Percentiles rank a stretch among this genome's conserved stretches.
These are phyloP conservation scores for Suillus subluteus DNA, from an alignment of 768 basidiomycete species.

Conservation along the genomic window DNA sequence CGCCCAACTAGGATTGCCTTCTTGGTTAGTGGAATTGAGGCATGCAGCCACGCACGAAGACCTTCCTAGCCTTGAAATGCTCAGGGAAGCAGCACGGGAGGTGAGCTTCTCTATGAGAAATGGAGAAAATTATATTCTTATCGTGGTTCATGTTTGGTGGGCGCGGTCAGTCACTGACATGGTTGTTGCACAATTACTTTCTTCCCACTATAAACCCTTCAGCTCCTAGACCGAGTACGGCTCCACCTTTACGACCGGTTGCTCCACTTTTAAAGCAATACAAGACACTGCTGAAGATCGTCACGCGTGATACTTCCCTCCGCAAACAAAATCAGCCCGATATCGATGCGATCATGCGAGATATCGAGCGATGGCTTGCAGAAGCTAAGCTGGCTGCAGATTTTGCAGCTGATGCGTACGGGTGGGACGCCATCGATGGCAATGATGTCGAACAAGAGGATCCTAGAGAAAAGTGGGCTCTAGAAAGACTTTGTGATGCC, in stretches of 20 bases:
- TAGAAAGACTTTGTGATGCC: slow-evolving; percentile 67
- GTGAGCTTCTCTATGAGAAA: slow-evolving; percentile 39
- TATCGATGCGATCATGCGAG: slow-evolving; percentile 53
- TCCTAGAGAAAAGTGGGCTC: slow-evolving; percentile 63
- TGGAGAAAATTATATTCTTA: slow-evolving; percentile 6
- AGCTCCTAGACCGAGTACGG: slow-evolving; percentile 34
- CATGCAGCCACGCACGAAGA: slow-evolving; percentile 98
- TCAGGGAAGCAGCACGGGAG: slow-evolving; percentile 78
- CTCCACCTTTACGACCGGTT: slow-evolving; percentile 54
- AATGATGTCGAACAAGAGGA: slow-evolving; percentile 44
- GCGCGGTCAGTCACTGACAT: slow-evolving; percentile 65
- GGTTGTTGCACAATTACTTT: slow-evolving; percentile 87
- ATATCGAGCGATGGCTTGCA: slow-evolving; percentile 78
- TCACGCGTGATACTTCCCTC: slow-evolving; percentile 67
- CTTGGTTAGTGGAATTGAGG: slow-evolving; percentile 89
- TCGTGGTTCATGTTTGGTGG: slow-evolving; percentile 10
- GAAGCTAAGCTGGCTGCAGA: slow-evolving; percentile 71
- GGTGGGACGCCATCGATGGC: slow-evolving; percentile 44
- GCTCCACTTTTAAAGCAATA: slow-evolving; percentile 73
- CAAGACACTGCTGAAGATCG: slow-evolving; percentile 66
- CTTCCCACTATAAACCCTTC: slow-evolving; percentile 71
- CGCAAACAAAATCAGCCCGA: slow-evolving; percentile 52
- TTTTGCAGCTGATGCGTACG: slow-evolving; percentile 46
- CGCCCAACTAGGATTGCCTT: slow-evolving; percentile 80
- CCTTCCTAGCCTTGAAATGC: slow-evolving; percentile 78